phyloP scores from a whole-genome alignment of 2,329 filamentous ascomycete genomes.

The Graphilbum ipis-grandicollis region DNA sequence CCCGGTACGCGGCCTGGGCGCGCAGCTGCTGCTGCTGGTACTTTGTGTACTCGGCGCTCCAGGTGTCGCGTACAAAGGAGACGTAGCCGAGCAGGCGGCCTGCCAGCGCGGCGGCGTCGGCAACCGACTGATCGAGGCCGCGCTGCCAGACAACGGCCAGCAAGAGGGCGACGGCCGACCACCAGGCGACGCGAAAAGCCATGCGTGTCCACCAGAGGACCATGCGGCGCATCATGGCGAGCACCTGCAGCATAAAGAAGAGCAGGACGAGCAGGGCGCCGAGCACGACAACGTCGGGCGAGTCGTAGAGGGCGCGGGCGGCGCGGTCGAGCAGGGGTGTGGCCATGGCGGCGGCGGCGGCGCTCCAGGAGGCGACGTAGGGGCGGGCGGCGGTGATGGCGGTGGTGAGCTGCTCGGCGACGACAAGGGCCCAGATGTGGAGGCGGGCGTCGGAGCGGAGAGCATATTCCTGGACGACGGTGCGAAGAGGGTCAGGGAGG shows the following conservation, averaged over 20 bases:
- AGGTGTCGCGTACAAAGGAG: conserved; percentile 32
- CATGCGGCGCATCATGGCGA: conserved; percentile 53
- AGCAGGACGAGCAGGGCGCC: conserved; percentile 35
- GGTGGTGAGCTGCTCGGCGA: conserved; percentile 14
- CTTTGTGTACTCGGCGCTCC: conserved; percentile 37
- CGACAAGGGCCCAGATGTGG: conserved; percentile 20
- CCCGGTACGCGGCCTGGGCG: conserved; percentile 8
- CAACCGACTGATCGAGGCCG: conserved; percentile 44
- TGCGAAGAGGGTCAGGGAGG: conserved; percentile 22
- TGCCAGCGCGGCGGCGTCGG: conserved; percentile 33
- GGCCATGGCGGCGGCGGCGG: conserved; percentile 21
- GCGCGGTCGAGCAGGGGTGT: conserved; percentile 25
- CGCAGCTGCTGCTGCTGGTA: conserved; percentile 32
- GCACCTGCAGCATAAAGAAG: conserved; percentile 43
- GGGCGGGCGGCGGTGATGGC: conserved; percentile 19
- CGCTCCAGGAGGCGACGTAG: conserved; percentile 20
- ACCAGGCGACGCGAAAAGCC: conserved; percentile 44
- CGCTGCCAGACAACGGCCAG: conserved; percentile 44
- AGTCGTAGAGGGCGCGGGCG: conserved; percentile 18
- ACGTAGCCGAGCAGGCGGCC: conserved; percentile 27
- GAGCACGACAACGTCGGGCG: conserved; percentile 24
- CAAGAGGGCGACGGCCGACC: conserved; percentile 36
- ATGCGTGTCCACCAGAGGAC: conserved; percentile 65
- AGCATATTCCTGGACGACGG: conserved; percentile 30
- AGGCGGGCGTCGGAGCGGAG: conserved; percentile 27